Evolutionary conservation across 73 alveolate species (phyloP).

Genomic region (Urostyla sp.): DNA sequence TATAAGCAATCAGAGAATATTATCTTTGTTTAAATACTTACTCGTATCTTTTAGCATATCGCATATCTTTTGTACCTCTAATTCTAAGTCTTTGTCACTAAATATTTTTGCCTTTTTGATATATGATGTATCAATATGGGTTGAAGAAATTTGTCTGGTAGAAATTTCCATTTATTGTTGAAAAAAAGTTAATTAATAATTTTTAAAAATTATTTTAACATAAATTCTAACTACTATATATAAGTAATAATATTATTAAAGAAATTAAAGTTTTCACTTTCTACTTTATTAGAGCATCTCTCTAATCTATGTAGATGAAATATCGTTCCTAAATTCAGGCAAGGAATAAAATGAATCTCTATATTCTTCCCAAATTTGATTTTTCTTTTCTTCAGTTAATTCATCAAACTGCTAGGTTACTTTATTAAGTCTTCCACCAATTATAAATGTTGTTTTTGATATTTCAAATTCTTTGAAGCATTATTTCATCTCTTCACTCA

Average conservation of each 20-base stretch:
- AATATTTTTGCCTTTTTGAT: not conserved
- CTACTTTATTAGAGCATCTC: not conserved
- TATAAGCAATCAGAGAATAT: too few relatives aligned
- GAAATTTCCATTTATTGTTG: not conserved
- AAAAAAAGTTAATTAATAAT: not conserved
- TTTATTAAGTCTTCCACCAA: slow-evolving; percentile 52
- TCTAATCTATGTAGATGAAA: slow-evolving; percentile 58
- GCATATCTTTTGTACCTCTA: not conserved
- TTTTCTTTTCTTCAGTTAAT: not conserved
- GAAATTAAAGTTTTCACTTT: not conserved
- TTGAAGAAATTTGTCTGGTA: not conserved
- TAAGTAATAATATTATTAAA: too few relatives aligned
- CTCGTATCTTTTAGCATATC: slow-evolving; percentile 31
- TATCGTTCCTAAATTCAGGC: slow-evolving; percentile 53
- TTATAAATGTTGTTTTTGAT: not conserved
- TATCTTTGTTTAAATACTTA: too few relatives aligned
- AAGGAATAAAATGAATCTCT: slow-evolving; percentile 24
- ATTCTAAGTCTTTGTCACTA: slow-evolving; percentile 25
- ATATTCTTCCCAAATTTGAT: not conserved
- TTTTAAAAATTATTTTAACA: not conserved
- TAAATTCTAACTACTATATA: too few relatives aligned
- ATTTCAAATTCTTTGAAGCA: not conserved
- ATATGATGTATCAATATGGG: not conserved
- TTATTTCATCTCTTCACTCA: not conserved
- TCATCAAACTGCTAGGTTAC: slow-evolving; percentile 19